Percentiles rank a stretch among this genome's conserved stretches.
These are phyloP conservation scores for Dendrobium nobile DNA, from an alignment of 106 monocot genomes.

Conservation along the genomic window DNA sequence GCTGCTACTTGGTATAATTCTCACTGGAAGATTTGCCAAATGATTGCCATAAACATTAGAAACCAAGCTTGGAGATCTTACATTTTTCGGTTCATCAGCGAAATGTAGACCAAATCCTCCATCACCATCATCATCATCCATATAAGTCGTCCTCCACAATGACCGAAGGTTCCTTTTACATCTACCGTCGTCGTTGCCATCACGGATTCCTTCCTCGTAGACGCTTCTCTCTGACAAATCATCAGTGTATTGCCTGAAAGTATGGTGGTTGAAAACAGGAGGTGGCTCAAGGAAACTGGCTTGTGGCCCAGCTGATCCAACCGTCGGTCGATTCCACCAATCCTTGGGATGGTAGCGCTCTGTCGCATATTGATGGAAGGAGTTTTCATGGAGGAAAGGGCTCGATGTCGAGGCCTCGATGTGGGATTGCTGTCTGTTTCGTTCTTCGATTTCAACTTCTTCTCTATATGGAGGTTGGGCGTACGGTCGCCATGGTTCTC, in stretches of 20 bases:
- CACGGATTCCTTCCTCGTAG: conserved; percentile 7
- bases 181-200: not conserved
- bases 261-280: conserved; percentile 16
- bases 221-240: conserved; percentile 20
- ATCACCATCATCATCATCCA: conserved; percentile 25
- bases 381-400: conserved; percentile 22
- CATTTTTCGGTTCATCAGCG: conserved; percentile 22
- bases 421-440: conserved; percentile 28
- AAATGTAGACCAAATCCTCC: conserved; percentile 33
- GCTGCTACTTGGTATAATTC: conserved; percentile 59
- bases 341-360: conserved; percentile 5
- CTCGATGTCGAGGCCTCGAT: conserved; percentile 60
- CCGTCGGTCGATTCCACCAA: conserved; percentile 50
- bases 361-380: conserved; percentile 6
- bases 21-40: conserved; percentile 39
- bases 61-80: not conserved
- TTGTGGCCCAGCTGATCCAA: not conserved
- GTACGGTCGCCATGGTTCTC: conserved; percentile 1
- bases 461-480: conserved; percentile 4
- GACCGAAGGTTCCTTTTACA: conserved; percentile 8
- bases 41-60: conserved; percentile 12
- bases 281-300: conserved; percentile 66
- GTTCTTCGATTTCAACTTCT: conserved; percentile 22
- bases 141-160: conserved; percentile 27
- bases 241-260: conserved; percentile 24